Evolutionary conservation across 148 eudicot genomes (phyloP), one percentile per base, ranked within the genome.

Genomic region (Linanthus parryae): DNA sequence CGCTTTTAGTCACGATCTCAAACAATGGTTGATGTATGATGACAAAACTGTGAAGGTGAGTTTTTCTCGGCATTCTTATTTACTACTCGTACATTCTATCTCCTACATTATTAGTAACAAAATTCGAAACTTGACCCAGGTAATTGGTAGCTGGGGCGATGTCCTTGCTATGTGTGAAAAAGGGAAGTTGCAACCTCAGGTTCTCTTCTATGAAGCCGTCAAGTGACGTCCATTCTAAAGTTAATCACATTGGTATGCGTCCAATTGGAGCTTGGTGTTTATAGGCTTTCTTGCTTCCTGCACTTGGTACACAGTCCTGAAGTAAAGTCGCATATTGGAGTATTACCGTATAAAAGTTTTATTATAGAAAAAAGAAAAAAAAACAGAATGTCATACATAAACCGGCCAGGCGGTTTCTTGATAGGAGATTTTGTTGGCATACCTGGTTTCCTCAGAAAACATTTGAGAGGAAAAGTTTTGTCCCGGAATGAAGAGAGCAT

Each of bases 141-240:
- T 81, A 28, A 75, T 84, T 55, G 94, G 97, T 36, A 48, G 72
- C 56, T 88, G 97, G 97, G 77, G 76, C 36, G 94, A 88, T 48
- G 83, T 88, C 29, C 71, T 82, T 51, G 35, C 73, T 54, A 61
- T 79, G 67, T 88, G 97, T 55, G 81, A 74, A 64, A 74, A 54
- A 63, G 97, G 97, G 40, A 86, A 71, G 58, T 65, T 88, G 70
- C 97, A 88, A 71, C 97, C 97, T 29, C 97, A 84, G 72, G 78
- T 88, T 64, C 89, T 88, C 28, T 88, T 88, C 61, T 88, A 56
- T 47, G 97, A 84, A 75, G 97, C 90, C 69, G 94, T 73, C 69
- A 69, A 74, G 40, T 81, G 71, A 64, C 22, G 14, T 31, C 4
- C n/a, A 22, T 18, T 4, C n/a, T 33, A 55, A n/a, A n/a, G n/a